Percentiles rank a stretch among this genome's conserved stretches.
These are phyloP conservation scores for Penstemon eatonii DNA, from an alignment of 257 asterid genomes.

Conservation along the genomic window DNA sequence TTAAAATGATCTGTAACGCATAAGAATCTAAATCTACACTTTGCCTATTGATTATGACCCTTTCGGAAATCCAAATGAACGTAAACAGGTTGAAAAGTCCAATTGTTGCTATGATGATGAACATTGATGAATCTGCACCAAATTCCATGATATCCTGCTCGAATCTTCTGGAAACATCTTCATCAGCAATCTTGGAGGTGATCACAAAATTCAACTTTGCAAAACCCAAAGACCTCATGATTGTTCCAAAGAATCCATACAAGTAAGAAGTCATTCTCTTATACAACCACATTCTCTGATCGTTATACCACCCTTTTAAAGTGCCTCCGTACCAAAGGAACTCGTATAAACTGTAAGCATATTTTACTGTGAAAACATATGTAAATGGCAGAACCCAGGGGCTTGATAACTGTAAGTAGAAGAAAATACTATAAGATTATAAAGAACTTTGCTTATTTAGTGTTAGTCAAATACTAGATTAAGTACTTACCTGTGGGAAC, in stretches of 20 bases:
- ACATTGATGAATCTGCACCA: conserved; percentile 40
- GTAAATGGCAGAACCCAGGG: conserved; percentile 36
- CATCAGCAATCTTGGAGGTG: conserved; percentile 38
- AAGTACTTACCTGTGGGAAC: conserved; percentile 35
- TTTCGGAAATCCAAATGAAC: conserved; percentile 2
- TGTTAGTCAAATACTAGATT: neutral
- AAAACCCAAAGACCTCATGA: conserved; percentile 25
- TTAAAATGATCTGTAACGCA: conserved; percentile 20
- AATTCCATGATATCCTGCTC: conserved; percentile 42
- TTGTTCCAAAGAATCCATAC: conserved; percentile 25
- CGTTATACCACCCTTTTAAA: conserved; percentile 40
- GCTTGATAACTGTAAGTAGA: conserved; percentile 34
- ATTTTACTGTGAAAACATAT: conserved; percentile 26
- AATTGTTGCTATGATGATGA: conserved; percentile 26
- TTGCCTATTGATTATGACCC: neutral
- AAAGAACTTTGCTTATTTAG: neutral
- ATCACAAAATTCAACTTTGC: conserved; percentile 32
- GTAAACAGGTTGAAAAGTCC: conserved; percentile 36
- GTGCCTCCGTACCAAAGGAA: conserved; percentile 39
- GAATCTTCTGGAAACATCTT: conserved; percentile 30
- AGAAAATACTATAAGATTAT: neutral
- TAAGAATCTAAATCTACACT: conserved; percentile 1
- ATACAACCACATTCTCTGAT: conserved; percentile 43
- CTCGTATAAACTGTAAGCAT: conserved; percentile 32
- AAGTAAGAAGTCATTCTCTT: conserved; percentile 36